phyloP scores from a whole-genome alignment of 2,329 filamentous ascomycete genomes.

The Stachybotrys chartarum region DNA sequence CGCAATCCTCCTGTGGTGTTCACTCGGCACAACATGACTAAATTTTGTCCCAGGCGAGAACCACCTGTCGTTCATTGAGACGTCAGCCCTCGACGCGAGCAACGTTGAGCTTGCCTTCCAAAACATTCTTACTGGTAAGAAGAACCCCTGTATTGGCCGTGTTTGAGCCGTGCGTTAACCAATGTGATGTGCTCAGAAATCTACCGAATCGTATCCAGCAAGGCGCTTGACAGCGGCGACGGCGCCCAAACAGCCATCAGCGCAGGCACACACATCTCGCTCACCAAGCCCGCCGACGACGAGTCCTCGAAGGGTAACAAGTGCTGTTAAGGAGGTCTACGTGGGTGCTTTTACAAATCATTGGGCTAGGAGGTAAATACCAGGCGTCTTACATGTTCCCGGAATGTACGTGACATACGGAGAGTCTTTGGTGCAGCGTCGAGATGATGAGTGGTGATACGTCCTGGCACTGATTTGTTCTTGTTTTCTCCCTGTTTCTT shows the following conservation, averaged over 20 bases:
- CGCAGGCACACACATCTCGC: conserved; percentile 74
- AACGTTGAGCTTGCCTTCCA: conserved; percentile 99
- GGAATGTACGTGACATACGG: conserved; percentile 24
- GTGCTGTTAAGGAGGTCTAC: conserved; percentile 58
- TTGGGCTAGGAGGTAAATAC: conserved; percentile 22
- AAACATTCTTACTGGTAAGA: conserved; percentile 93
- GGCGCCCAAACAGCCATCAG: conserved; percentile 71
- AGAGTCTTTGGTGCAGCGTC: conserved; percentile 19
- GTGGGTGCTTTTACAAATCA: conserved; percentile 13
- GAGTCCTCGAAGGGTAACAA: conserved; percentile 68
- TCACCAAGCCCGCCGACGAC: conserved; percentile 78
- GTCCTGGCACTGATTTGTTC: conserved; percentile 8
- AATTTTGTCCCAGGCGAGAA: conserved; percentile 67
- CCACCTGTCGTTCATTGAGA: conserved; percentile 98
- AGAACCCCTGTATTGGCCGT: conserved; percentile 5
- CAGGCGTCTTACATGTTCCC: conserved; percentile 25
- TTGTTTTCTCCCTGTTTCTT: conserved; percentile 18
- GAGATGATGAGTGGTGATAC: conserved; percentile 26
- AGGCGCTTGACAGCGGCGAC: conserved; percentile 88
- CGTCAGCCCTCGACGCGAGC: conserved; percentile 94
- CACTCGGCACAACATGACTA: neutral
- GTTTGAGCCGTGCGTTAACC: neutral
- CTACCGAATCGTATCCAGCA: conserved; percentile 98
- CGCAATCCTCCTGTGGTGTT: neutral
- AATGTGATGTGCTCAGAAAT: conserved; percentile 59